Base-by-base conservation (phyloP, 1,284 basidiomycete species). In the Leccinum insigne region DNA sequence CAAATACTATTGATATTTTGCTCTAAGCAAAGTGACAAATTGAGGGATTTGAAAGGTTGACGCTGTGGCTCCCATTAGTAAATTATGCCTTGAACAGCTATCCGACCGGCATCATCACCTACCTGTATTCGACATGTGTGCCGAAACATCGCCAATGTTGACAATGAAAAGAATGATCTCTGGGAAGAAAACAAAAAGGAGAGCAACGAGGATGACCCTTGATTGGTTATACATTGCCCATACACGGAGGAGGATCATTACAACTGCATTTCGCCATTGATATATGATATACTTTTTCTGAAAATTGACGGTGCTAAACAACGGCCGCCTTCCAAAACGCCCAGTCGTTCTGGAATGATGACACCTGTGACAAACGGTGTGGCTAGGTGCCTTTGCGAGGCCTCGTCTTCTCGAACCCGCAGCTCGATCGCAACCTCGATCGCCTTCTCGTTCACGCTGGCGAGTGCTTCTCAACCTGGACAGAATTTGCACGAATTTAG, bases 201-300 rank as follows among this genome's bases (percentile, higher is more conserved):
- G 66, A 10, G 2, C 5, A 3, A n/a, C 2, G 14, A 67, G 58
- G n/a, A 67, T 14, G 0, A 60, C n/a, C 11, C 16, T 60, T 8
- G 66, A 68, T 13, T 52, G 62, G 56, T 13, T 7, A 14, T 68
- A 67, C 29, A 67, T 60, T 18, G 18, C 66, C 66, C 66, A 67
- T 32, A 65, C 49, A 3, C 66, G 23, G 23, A 26, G 66, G 47
- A 66, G 66, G 40, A 67, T 56, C 57, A 59, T 66, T 7, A 38
- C 16, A 5, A 44, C 66, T 66, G 23, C 35, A n/a, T 6, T 23
- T 38, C 52, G 8, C 21, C 52, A 32, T 18, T 29, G 0, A 32
- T 32, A 10, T 32, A 58, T 57, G 3, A 35, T 58, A n/a, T 58
- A 18, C 8, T 10, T 6, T 14, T 18, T n/a, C 18, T 58, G 13